Base-by-base conservation (phyloP, 306 rosid species). In the Coriaria nepalensis region DNA sequence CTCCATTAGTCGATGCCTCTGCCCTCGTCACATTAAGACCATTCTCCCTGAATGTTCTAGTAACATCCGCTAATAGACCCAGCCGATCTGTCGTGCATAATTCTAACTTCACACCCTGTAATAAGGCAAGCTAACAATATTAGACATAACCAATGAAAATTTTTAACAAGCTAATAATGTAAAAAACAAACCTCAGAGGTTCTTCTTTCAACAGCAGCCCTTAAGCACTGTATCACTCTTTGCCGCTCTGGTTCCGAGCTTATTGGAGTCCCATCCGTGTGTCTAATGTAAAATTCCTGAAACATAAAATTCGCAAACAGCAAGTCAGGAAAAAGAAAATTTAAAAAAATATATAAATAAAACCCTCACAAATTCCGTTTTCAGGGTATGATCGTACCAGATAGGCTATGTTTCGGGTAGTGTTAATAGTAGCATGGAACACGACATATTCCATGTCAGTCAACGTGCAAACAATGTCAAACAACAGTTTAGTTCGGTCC, bases 391-490 rank as follows among this genome's bases (percentile, higher is more conserved):
- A 20, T 35, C 46, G 44, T 66, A 84, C 97, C 95, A 81, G 70
- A 72, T 44, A 75, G 4, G 81, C 95, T 45, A 46, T 67, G 50
- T 77, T 70, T 40, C 61, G 55, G 6, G 64, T 49, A 0, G 95
- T 73, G 48, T 70, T 66, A 10, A 85, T 61, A n/a, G 94, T 85
- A 15, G 86, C 98, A 56, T 90, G 98, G 55, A 85, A 90, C 47
- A 90, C 94, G 45, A 81, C 84, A 46, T 90, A 90, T 47, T 79
- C 94, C 98, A 90, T 85, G 55, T 90, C 95, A 0, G 98, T 90
- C 74, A 90, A 56, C 9, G 82, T 90, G 75, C 92, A 85, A 41
- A 90, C 76, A 5, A 85, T 76, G 13, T 90, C 98, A 6, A 79
- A 90, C 52, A 85, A 66, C 10, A 90, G 92, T 64, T 74, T 90